A percentile compares a stretch with the other conserved stretches of the same genome.
phyloP scores from a whole-genome alignment of 164 flowering plant species.

The Berberis thunbergii region DNA sequence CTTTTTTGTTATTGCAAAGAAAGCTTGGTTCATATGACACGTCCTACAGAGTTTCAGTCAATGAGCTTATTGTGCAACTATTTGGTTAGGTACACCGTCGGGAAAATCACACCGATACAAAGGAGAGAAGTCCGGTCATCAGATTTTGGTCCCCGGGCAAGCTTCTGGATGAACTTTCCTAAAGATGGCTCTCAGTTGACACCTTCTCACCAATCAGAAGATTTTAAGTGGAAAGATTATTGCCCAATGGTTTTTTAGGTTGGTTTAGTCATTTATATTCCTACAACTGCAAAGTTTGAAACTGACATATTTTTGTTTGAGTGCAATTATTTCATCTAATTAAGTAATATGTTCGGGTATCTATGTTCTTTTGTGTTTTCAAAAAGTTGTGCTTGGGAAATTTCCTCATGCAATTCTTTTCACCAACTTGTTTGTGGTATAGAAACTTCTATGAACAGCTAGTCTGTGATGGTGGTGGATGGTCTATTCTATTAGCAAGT shows the following conservation, averaged over 20 bases:
- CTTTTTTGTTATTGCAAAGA: too few species aligned
- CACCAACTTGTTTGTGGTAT: too few species aligned
- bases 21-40: too few species aligned
- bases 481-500: too few species aligned
- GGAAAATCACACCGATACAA: conserved; percentile 93
- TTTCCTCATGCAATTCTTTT: too few species aligned
- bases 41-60: not conserved
- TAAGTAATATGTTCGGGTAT: too few species aligned
- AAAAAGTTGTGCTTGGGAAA: too few species aligned
- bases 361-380: too few species aligned
- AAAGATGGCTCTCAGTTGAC: conserved; percentile 87
- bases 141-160: conserved; percentile 92
- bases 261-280: conserved; percentile 8
- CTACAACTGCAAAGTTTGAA: not conserved
- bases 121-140: conserved; percentile 80
- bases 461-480: too few species aligned
- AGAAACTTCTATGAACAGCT: too few species aligned
- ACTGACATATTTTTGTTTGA: not conserved
- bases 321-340: not conserved
- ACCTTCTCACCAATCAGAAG: conserved; percentile 85
- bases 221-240: conserved; percentile 94
- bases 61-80: not conserved
- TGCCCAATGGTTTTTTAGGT: conserved; percentile 99
- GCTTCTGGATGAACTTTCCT: conserved; percentile 98
- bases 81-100: conserved; percentile 80